Conservation (phyloP, 2,329 filamentous ascomycete genomes). For the Colletotrichum echinochloae region DNA sequence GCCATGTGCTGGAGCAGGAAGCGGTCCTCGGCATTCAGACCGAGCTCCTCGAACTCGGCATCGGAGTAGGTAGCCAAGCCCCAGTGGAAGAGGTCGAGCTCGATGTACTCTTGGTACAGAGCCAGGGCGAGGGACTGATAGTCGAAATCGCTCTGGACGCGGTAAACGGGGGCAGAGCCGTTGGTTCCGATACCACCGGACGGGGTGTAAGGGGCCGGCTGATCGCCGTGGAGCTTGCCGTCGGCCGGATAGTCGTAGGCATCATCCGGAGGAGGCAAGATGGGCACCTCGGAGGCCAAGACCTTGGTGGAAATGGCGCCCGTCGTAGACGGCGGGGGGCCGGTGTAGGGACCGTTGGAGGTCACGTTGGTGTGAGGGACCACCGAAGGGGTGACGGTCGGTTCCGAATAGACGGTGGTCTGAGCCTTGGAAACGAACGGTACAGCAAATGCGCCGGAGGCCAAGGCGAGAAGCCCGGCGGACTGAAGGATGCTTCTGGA, state of each 20-base stretch:
- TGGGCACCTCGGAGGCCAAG: constrained; percentile 67
- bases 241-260: constrained; percentile 79
- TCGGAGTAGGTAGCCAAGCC: constrained; percentile 77
- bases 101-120: constrained; percentile 87
- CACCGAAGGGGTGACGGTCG: constrained; percentile 44
- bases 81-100: constrained; percentile 85
- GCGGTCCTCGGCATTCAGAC: constrained; percentile 76
- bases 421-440: constrained; percentile 51
- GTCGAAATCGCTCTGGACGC: constrained; percentile 84
- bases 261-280: constrained; percentile 67
- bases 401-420: constrained; percentile 51
- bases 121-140: constrained; percentile 81
- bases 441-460: constrained; percentile 44
- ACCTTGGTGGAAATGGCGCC: constrained; percentile 73
- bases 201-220: constrained; percentile 80
- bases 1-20: constrained; percentile 81
- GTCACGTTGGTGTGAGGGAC: constrained; percentile 67
- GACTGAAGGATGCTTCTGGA: constrained; percentile 16
- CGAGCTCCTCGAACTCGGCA: constrained; percentile 76
- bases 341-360: constrained; percentile 76
- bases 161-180: constrained; percentile 80
- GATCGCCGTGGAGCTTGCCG: constrained; percentile 73
- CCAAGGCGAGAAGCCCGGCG: constrained; percentile 42
- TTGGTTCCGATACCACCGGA: constrained; percentile 82
- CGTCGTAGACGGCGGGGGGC: constrained; percentile 72